Conservation (phyloP, 2,329 filamentous ascomycete genomes). For the Hirsutella minnesotensis region DNA sequence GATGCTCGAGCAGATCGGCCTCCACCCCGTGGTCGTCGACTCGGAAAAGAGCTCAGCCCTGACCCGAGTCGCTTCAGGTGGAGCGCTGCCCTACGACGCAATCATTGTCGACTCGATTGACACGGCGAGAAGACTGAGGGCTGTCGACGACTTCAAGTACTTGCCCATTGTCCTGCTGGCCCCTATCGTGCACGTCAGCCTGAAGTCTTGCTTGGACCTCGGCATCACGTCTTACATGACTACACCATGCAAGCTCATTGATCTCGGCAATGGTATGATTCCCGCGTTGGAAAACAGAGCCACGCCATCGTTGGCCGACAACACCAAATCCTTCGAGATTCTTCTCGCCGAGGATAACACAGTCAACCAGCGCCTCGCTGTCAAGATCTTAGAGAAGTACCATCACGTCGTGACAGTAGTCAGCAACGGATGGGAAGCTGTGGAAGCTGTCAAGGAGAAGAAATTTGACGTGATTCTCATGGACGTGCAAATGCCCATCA, state of each 20-base stretch:
- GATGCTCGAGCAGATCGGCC: conserved; percentile 68
- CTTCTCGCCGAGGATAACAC: conserved; percentile 93
- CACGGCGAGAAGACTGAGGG: conserved; percentile 73
- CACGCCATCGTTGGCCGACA: conserved; percentile 82
- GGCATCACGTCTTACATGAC: conserved; percentile 99
- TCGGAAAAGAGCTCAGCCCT: conserved; percentile 55
- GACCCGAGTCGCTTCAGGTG: conserved; percentile 38
- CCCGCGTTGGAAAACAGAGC: conserved; percentile 89
- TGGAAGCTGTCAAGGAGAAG: conserved; percentile 83
- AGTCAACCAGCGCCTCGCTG: conserved; percentile 89
- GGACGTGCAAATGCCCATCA: conserved; percentile 99
- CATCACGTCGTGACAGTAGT: conserved; percentile 88
- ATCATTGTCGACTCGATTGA: conserved; percentile 92
- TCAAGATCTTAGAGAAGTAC: conserved; percentile 96
- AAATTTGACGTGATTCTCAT: conserved; percentile 95
- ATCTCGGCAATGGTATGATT: conserved; percentile 91
- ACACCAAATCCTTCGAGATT: conserved; percentile 91
- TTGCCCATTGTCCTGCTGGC: conserved; percentile 89
- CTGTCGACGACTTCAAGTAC: conserved; percentile 93
- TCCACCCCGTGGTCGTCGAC: conserved; percentile 75
- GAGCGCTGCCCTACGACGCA: conserved; percentile 72
- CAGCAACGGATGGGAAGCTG: conserved; percentile 85
- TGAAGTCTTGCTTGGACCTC: conserved; percentile 87
- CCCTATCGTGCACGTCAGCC: conserved; percentile 76
- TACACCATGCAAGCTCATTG: conserved; percentile 85